Conservation (phyloP, 805 yeast genomes). For the Kuraishia floccosa region DNA sequence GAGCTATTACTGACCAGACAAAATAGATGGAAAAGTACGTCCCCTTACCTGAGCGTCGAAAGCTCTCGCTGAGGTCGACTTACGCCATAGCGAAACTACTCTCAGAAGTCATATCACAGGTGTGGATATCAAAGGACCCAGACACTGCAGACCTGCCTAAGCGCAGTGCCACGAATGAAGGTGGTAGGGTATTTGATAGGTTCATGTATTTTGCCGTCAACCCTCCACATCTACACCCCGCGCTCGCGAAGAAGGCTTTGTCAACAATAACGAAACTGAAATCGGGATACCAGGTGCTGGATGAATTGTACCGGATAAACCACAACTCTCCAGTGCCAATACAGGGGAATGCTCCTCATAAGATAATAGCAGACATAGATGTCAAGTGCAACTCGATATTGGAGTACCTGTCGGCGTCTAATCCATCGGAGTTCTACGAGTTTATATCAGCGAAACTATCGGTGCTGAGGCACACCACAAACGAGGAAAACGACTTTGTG, state of each 20-base stretch:
- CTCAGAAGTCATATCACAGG: conserved; percentile 25
- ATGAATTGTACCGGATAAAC: conserved; percentile 3
- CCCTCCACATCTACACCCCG: too few relatives aligned
- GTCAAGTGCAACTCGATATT: conserved; percentile 25
- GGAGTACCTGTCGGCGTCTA: conserved; percentile 37
- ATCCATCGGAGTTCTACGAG: conserved; percentile 28
- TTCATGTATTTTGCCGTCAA: too few relatives aligned
- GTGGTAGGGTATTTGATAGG: too few relatives aligned
- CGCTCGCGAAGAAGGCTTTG: conserved; percentile 10
- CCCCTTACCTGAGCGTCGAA: conserved; percentile 14
- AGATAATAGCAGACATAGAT: conserved; percentile 23
- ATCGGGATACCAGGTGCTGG: conserved; percentile 2
- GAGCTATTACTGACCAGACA: neutral
- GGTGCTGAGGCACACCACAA: conserved; percentile 15
- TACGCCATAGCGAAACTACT: conserved; percentile 24
- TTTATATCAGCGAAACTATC: conserved; percentile 19
- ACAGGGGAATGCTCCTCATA: too few relatives aligned
- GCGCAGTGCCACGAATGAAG: too few relatives aligned
- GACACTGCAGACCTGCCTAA: too few relatives aligned
- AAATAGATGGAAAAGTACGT: conserved; percentile 10
- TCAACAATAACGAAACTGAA: conserved; percentile 5
- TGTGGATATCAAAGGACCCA: conserved; percentile 23
- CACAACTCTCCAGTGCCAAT: too few relatives aligned
- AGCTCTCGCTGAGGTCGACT: conserved; percentile 19
- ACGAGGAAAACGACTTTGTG: conserved; percentile 22